Evolutionary conservation across 441 rosid species (phyloP).

Genomic region (Gossypium gossypioides): DNA sequence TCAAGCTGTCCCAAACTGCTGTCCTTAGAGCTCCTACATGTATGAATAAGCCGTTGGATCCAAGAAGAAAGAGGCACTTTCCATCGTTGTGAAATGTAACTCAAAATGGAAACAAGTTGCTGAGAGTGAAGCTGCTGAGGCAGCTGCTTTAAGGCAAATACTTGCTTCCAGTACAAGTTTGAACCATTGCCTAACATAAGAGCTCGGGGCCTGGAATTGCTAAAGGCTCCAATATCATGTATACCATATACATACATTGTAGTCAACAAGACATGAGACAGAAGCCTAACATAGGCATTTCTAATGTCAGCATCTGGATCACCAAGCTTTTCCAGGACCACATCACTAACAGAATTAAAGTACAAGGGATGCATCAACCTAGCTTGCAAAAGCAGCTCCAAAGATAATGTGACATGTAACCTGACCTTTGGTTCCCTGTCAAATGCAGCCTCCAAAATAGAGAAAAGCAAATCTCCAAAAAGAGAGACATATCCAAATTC

Average conservation of each 20-base stretch:
- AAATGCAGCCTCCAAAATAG: slow-evolving; percentile 72
- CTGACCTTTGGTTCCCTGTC: slow-evolving; percentile 87
- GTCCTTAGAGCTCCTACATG: slow-evolving; percentile 51
- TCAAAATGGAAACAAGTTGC: slow-evolving; percentile 88
- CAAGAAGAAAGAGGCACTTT: slow-evolving; percentile 84
- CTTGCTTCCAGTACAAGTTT: slow-evolving; percentile 82
- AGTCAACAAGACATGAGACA: slow-evolving; percentile 63
- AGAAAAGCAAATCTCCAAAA: slow-evolving; percentile 41
- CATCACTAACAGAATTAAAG: slow-evolving; percentile 52
- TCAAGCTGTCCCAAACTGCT: slow-evolving; percentile 42
- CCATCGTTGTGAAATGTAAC: slow-evolving; percentile 93
- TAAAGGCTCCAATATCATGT: slow-evolving; percentile 35
- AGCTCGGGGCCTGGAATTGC: slow-evolving; percentile 37
- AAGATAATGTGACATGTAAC: slow-evolving; percentile 51
- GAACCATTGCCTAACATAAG: slow-evolving; percentile 35
- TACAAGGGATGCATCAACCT: slow-evolving; percentile 56
- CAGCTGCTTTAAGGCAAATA: slow-evolving; percentile 75
- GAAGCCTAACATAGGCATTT: slow-evolving; percentile 58
- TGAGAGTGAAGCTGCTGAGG: slow-evolving; percentile 74
- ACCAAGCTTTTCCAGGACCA: slow-evolving; percentile 72
- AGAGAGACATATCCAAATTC: slow-evolving; percentile 39
- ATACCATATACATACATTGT: slow-evolving; percentile 53
- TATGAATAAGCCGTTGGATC: slow-evolving; percentile 70
- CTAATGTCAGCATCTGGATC: slow-evolving; percentile 68
- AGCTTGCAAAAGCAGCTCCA: slow-evolving; percentile 72